Conservation (phyloP, 768 basidiomycete species). For the Candolleomyces aberdarensis region DNA sequence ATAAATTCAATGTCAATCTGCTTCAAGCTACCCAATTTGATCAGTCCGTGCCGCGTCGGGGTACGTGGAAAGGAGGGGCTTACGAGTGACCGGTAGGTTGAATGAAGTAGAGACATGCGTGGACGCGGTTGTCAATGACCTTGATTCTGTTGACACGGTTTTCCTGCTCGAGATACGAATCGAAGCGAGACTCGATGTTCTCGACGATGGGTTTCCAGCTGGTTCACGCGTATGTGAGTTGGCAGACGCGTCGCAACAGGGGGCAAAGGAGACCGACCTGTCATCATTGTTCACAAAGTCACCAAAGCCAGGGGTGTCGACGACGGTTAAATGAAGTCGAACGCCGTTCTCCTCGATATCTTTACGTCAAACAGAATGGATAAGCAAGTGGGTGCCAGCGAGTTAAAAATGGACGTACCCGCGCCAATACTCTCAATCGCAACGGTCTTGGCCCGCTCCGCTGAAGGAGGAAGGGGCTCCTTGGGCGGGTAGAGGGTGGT, state of each 20-base stretch:
- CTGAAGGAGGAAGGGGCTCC: constrained; percentile 77
- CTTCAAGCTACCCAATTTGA: constrained; percentile 64
- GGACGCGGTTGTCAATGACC: constrained; percentile 94
- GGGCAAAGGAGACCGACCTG: constrained; percentile 51
- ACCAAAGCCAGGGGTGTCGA: constrained; percentile 98
- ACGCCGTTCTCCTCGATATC: constrained; percentile 99
- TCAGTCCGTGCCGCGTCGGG: constrained; percentile 6
- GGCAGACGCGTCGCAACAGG: constrained; percentile 16
- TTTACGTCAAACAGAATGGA: constrained; percentile 35
- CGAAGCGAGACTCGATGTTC: constrained; percentile 97
- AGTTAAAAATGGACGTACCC: constrained; percentile 53
- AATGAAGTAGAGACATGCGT: constrained; percentile 98
- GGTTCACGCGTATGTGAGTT: constrained; percentile 11
- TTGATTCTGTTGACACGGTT: constrained; percentile 96
- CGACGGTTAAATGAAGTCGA: constrained; percentile 94
- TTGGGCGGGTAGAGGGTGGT: constrained; percentile 92
- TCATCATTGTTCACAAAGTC: constrained; percentile 99
- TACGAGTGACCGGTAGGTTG: constrained; percentile 98
- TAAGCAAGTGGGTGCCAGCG: constrained; percentile 19
- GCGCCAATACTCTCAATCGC: constrained; percentile 98
- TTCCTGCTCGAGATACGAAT: constrained; percentile 97
- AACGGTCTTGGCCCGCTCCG: constrained; percentile 89
- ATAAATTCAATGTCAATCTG: constrained; percentile 99
- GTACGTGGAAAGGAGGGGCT: constrained; percentile 30
- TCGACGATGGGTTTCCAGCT: constrained; percentile 99